Conservation (phyloP, 2,329 filamentous ascomycete species). For the Cladosporium sp. region DNA sequence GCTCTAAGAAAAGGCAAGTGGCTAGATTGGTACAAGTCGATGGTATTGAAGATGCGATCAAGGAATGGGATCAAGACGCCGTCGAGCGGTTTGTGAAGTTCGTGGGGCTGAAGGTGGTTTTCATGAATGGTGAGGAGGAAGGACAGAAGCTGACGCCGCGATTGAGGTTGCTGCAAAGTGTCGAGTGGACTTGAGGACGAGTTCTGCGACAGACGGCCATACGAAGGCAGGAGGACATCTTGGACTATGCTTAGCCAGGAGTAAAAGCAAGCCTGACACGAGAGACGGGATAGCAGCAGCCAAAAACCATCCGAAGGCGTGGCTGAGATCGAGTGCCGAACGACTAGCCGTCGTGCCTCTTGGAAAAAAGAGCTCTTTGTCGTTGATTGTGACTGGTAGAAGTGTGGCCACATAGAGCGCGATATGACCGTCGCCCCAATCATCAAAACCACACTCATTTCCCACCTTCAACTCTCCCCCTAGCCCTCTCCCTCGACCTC, state of each 20-base stretch:
- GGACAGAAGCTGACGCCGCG: constrained; percentile 6
- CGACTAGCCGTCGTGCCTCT: neutral
- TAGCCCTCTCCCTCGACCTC: constrained; percentile 31
- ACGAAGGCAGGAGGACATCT: neutral
- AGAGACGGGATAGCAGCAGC: neutral
- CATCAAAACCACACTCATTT: neutral
- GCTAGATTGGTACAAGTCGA: constrained; percentile 7
- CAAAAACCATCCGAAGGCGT: neutral
- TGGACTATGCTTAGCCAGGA: neutral
- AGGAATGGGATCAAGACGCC: constrained; percentile 6
- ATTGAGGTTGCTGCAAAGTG: constrained; percentile 12
- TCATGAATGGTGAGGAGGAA: neutral
- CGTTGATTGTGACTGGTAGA: neutral
- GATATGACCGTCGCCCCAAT: neutral
- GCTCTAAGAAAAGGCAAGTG: neutral
- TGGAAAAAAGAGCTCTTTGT: neutral
- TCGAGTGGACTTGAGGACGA: neutral
- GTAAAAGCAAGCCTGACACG: neutral
- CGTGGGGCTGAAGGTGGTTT: neutral
- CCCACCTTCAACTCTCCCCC: constrained; percentile 19
- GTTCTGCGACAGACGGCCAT: neutral
- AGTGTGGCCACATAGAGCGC: neutral
- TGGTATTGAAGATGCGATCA: constrained; percentile 7
- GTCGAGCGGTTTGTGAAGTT: constrained; percentile 1
- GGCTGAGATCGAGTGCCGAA: neutral